Percentiles rank a stretch among this genome's conserved stretches.
phyloP scores from a whole-genome alignment of 2,329 filamentous ascomycete species.

The Metarhizium brunneum region DNA sequence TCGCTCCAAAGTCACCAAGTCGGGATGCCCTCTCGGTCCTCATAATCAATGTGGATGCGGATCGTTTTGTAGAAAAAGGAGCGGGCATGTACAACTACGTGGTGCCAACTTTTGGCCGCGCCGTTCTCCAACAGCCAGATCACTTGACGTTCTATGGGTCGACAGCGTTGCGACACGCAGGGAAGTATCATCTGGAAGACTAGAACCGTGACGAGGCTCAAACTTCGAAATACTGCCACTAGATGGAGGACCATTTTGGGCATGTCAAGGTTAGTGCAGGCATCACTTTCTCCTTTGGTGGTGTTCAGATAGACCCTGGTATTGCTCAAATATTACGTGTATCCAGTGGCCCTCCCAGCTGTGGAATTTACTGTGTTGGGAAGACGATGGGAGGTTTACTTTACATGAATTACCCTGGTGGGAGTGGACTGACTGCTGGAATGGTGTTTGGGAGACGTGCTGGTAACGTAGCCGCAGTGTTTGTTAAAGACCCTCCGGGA shows the following conservation, averaged over 20 bases:
- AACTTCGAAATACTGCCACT: constrained; percentile 50
- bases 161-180: constrained; percentile 42
- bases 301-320: constrained; percentile 44
- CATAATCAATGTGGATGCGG: constrained; percentile 50
- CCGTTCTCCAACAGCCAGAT: constrained; percentile 49
- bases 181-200: constrained; percentile 45
- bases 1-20: constrained; percentile 60
- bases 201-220: constrained; percentile 33
- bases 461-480: constrained; percentile 23
- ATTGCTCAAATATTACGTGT: constrained; percentile 41
- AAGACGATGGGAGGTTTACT: constrained; percentile 61
- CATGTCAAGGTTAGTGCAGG: constrained; percentile 55
- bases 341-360: constrained; percentile 32
- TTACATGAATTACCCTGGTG: constrained; percentile 54
- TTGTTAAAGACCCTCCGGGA: not conserved
- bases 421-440: constrained; percentile 51
- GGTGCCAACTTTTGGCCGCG: constrained; percentile 55
- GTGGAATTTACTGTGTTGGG: constrained; percentile 49
- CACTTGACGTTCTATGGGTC: constrained; percentile 54
- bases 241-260: constrained; percentile 47
- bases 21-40: constrained; percentile 56
- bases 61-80: constrained; percentile 59
- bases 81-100: constrained; percentile 57
- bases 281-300: constrained; percentile 61
- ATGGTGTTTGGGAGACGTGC: constrained; percentile 39